Evolutionary conservation across 306 rosid genomes (phyloP).

Genomic region (Cotoneaster glaucophyllus): DNA sequence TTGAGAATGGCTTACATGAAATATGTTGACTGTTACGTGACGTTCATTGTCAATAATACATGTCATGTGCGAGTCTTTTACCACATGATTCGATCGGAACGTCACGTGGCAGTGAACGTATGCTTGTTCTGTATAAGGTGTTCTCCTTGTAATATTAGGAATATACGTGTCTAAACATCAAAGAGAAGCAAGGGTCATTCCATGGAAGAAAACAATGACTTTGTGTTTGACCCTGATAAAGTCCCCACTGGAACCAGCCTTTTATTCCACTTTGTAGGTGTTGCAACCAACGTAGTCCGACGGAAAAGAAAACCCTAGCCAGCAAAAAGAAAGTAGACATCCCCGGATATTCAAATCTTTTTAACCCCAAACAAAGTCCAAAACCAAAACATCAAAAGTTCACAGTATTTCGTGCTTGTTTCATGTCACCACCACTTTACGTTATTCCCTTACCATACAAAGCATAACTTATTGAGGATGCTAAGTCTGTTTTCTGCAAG

Average conservation of each 20-base stretch:
- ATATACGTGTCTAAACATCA: too few relatives aligned
- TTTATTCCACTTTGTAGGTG: conserved; percentile 53
- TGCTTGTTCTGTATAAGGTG: too few relatives aligned
- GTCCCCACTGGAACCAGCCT: conserved; percentile 45
- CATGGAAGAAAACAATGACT: not conserved
- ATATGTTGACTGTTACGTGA: too few relatives aligned
- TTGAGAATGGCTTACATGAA: too few relatives aligned
- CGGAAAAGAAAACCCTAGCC: conserved; percentile 13
- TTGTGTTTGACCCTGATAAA: conserved; percentile 61
- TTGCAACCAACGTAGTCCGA: conserved; percentile 30
- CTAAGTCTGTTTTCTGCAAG: too few relatives aligned
- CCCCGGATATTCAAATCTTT: conserved; percentile 52
- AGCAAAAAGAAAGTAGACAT: conserved; percentile 15
- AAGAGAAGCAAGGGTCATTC: too few relatives aligned
- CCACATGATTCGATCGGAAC: too few relatives aligned
- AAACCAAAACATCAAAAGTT: conserved; percentile 37
- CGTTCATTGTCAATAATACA: too few relatives aligned
- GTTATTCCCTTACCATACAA: not conserved
- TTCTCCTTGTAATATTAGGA: too few relatives aligned
- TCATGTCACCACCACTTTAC: not conserved
- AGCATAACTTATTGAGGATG: not conserved
- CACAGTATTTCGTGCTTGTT: conserved; percentile 22
- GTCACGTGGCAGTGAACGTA: rapidly evolving
- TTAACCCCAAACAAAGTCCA: conserved; percentile 40
- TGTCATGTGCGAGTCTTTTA: too few relatives aligned